These are phyloP conservation scores for Fusarium graminum DNA, from an alignment of 2,329 filamentous ascomycete genomes.

Conservation along the genomic window DNA sequence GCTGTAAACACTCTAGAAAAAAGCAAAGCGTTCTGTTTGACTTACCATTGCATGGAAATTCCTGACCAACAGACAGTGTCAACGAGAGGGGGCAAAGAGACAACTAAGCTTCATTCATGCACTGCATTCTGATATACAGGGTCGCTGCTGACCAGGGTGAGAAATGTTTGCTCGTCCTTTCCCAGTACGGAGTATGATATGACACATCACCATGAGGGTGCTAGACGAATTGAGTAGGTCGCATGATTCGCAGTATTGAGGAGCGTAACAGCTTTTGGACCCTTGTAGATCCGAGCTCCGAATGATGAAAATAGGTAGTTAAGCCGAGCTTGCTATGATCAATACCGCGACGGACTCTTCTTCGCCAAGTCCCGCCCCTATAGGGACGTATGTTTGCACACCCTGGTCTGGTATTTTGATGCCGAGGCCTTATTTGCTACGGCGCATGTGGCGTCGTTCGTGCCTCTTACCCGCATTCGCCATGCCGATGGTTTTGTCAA, in stretches of 20 bases:
- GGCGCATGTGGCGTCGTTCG: not conserved
- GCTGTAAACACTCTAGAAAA: slow-evolving; percentile 17
- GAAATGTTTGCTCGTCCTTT: not conserved
- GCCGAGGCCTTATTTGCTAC: not conserved
- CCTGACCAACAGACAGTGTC: slow-evolving; percentile 4
- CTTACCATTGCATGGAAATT: slow-evolving; percentile 8
- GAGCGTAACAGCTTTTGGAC: slow-evolving; percentile 14
- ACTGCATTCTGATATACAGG: slow-evolving; percentile 6
- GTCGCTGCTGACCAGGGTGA: not conserved
- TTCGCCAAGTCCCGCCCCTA: not conserved
- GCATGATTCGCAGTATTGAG: not conserved
- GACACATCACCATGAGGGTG: slow-evolving; percentile 3
- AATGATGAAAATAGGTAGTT: slow-evolving; percentile 3
- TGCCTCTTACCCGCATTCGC: not conserved
- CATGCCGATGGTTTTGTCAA: not conserved
- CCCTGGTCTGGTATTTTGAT: not conserved
- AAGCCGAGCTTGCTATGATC: not conserved
- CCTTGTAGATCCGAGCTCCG: slow-evolving; percentile 7
- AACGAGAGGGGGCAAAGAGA: slow-evolving; percentile 2
- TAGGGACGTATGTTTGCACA: not conserved
- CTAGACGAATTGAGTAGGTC: slow-evolving; percentile 16
- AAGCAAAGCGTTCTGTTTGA: slow-evolving; percentile 1
- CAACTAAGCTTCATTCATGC: slow-evolving; percentile 1
- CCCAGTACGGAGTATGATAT: slow-evolving; percentile 3
- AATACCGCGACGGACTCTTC: not conserved